Evolutionary conservation across 805 yeast genomes (phyloP).

Genomic region (Ogataea sp.): DNA sequence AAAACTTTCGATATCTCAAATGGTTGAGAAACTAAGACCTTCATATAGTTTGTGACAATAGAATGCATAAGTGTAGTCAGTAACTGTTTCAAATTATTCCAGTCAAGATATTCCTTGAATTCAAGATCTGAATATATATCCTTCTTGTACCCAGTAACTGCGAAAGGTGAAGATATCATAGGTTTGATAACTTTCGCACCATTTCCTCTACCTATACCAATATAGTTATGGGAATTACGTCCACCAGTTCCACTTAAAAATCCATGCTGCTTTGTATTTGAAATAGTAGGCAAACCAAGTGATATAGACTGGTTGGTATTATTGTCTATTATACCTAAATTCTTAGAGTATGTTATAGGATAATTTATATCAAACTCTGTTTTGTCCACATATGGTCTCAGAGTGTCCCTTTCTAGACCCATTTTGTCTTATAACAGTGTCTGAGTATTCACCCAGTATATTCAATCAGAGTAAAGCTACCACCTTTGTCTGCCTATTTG

Average conservation of each 20-base stretch:
- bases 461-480: too few relatives aligned
- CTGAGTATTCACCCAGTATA: too few relatives aligned
- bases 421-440: too few relatives aligned
- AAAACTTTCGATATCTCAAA: slow-evolving; percentile 75
- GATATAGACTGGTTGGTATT: slow-evolving; percentile 26
- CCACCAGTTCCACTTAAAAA: not conserved
- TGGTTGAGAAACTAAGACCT: slow-evolving; percentile 73
- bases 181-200: not conserved
- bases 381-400: slow-evolving; percentile 25
- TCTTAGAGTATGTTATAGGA: slow-evolving; percentile 25
- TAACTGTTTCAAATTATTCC: slow-evolving; percentile 47
- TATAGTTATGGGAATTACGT: not conserved
- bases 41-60: slow-evolving; percentile 60
- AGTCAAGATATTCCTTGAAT: slow-evolving; percentile 57
- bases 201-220: slow-evolving; percentile 1
- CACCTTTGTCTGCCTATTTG: not conserved
- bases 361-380: slow-evolving; percentile 25
- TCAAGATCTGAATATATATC: slow-evolving; percentile 51
- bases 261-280: too few relatives aligned
- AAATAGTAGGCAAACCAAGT: slow-evolving; percentile 20
- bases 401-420: too few relatives aligned
- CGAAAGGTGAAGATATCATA: slow-evolving; percentile 8
- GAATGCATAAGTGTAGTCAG: slow-evolving; percentile 49
- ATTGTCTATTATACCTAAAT: slow-evolving; percentile 27
- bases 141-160: slow-evolving; percentile 11